Evolutionary conservation across 2,329 filamentous ascomycete genomes (phyloP), one percentile per base, ranked within the genome.

Genomic region (Akanthomyces muscarius): DNA sequence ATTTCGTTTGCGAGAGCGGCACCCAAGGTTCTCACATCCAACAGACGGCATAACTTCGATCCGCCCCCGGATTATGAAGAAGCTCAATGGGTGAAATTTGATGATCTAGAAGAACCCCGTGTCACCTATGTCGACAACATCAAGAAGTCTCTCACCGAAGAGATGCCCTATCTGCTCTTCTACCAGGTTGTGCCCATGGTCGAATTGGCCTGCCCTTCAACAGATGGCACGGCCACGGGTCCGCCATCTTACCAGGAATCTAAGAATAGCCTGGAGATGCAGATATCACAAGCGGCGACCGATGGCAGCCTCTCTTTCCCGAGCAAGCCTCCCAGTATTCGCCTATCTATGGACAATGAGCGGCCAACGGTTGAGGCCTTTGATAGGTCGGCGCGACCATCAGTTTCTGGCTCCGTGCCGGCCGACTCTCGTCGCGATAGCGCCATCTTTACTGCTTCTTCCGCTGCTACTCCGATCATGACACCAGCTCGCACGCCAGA

Each of bases 161-260:
- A 97, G 73, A 96, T 92, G 73, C 94, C 95, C 0, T 98, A 98
- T 73, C 83, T 98, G 7, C 80, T 99, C 0, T 98, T 98, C 75
- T 99, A 97, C 71, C 94, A 97, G 74, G 91, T 98, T 47, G 85
- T 96, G 36, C 93, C 94, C 0, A 92, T 96, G 70, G 86, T 91
- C 36, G 90, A 93, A 62, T 83, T 89, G 8, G 78, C 80, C 1
- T 71, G 77, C 1, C 76, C 78, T 14, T 81, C 82, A 5, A 77
- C 78, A 0, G 80, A 81, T 7, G 76, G 76, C 51, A 80, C 76
- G 1, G 77, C 80, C 38, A 74, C 74, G 2, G 80, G 81, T 41
- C 86, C 86, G 3, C 86, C 86, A 1, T 85, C 86, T 1, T 89
- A 89, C 67, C 77, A 81, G 54, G 81, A 84, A 60, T 80, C 80